Evolutionary conservation across 495 filamentous ascomycete species (phyloP).

Genomic region (Echria macrotheca): DNA sequence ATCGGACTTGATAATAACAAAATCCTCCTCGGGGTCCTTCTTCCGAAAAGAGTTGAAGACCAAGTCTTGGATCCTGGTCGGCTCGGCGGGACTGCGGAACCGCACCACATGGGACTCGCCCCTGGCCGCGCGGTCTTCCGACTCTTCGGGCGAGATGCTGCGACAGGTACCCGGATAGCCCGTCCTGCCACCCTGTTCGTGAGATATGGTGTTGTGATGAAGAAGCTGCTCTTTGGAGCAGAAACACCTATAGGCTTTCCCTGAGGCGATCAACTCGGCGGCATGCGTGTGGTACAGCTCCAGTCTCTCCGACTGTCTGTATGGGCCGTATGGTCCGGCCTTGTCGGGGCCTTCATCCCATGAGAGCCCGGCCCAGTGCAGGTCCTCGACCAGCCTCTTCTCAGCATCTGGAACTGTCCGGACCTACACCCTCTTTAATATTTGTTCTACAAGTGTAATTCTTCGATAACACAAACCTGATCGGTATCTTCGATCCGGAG

Average conservation of each 20-base stretch:
- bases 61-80: constrained; percentile 59
- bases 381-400: constrained; percentile 64
- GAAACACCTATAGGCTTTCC: constrained; percentile 88
- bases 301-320: constrained; percentile 84
- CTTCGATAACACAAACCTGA: constrained; percentile 68
- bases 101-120: constrained; percentile 76
- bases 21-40: constrained; percentile 40
- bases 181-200: constrained; percentile 53
- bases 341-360: constrained; percentile 94
- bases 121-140: constrained; percentile 57
- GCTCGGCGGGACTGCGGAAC: constrained; percentile 59
- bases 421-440: no score
- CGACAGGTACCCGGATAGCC: constrained; percentile 76
- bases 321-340: constrained; percentile 76
- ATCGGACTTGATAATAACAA: constrained; percentile 83
- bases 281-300: constrained; percentile 68
- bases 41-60: constrained; percentile 62
- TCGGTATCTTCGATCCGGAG: constrained; percentile 94
- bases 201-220: constrained; percentile 53
- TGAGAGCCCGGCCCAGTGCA: constrained; percentile 81
- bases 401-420: constrained; percentile 67
- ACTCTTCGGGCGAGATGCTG: constrained; percentile 58
- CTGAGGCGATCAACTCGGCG: constrained; percentile 59
- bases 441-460: no score
- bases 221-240: constrained; percentile 70